Conservation (phyloP, 352 stramenopile genomes). For the Phytophthora gonapodyides region DNA sequence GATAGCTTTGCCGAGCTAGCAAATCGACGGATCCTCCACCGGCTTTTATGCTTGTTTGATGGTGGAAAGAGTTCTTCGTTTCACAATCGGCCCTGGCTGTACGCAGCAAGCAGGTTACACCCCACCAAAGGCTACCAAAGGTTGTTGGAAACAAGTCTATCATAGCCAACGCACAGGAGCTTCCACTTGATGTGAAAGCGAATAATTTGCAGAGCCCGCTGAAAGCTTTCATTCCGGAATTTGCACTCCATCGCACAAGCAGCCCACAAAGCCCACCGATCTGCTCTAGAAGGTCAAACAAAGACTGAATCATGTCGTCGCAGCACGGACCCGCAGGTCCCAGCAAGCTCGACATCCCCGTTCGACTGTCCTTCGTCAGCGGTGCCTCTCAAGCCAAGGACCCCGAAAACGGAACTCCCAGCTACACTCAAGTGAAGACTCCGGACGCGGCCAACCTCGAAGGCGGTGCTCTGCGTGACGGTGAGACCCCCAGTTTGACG, state of each 20-base stretch:
- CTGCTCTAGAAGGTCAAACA: background rate
- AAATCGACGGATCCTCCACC: constrained; percentile 23
- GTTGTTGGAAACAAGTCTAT: background rate
- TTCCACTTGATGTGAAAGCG: background rate
- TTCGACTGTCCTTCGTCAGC: constrained; percentile 45
- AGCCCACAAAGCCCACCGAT: background rate
- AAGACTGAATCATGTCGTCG: constrained; percentile 5
- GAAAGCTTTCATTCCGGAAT: constrained; percentile 27
- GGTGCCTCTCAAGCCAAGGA: constrained; percentile 34
- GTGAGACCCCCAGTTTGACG: constrained; percentile 34
- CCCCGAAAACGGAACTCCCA: background rate
- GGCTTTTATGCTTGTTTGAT: constrained; percentile 26
- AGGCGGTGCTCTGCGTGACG: constrained; percentile 40
- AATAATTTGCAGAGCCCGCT: constrained; percentile 5
- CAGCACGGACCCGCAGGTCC: constrained; percentile 13
- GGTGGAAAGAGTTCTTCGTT: constrained; percentile 5
- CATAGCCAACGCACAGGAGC: too few relatives aligned
- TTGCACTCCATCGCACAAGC: constrained; percentile 17
- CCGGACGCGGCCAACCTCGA: constrained; percentile 25
- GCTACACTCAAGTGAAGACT: constrained; percentile 31
- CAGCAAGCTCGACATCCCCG: constrained; percentile 29
- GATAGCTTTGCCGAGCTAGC: constrained; percentile 5
- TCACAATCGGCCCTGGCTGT: constrained; percentile 3
- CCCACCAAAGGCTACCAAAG: constrained; percentile 6
- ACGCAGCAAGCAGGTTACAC: background rate